These are phyloP conservation scores for Abrus precatorius DNA, from an alignment of 306 rosid genomes.

Conservation along the genomic window DNA sequence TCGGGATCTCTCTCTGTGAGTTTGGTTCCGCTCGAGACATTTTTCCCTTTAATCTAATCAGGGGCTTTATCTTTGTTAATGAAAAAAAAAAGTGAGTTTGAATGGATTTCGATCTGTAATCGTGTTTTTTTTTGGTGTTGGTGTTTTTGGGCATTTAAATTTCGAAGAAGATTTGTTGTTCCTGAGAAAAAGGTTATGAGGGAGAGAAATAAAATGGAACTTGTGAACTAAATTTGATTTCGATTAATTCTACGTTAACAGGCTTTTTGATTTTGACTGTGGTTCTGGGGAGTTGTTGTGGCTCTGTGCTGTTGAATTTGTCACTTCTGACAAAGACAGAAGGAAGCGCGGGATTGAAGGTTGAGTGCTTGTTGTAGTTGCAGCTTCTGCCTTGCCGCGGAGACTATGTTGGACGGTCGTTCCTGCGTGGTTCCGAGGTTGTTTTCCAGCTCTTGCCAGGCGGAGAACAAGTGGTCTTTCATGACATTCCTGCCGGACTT, in stretches of 20 bases:
- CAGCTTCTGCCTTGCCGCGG: constrained; percentile 35
- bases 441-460: constrained; percentile 72
- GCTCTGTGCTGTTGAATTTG: constrained; percentile 41
- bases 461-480: constrained; percentile 69
- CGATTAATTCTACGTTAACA: constrained; percentile 54
- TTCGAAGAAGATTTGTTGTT: constrained; percentile 14
- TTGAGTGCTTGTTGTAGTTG: constrained; percentile 38
- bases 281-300: constrained; percentile 54
- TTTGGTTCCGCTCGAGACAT: constrained; percentile 39
- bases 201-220: background rate
- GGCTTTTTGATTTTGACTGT: constrained; percentile 50
- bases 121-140: constrained; percentile 3
- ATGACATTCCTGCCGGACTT: constrained; percentile 61
- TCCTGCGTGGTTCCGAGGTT: constrained; percentile 69
- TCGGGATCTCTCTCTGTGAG: constrained; percentile 43
- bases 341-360: constrained; percentile 49
- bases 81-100: constrained; percentile 28
- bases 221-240: constrained; percentile 43
- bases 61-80: background rate
- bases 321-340: constrained; percentile 44
- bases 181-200: constrained; percentile 6
- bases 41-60: constrained; percentile 33
- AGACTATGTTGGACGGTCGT: constrained; percentile 87
- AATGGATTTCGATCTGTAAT: constrained; percentile 55
- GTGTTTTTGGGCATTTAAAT: constrained; percentile 30